Conservation (phyloP, 768 basidiomycete genomes). For the Hygrophorus pudorinus region DNA sequence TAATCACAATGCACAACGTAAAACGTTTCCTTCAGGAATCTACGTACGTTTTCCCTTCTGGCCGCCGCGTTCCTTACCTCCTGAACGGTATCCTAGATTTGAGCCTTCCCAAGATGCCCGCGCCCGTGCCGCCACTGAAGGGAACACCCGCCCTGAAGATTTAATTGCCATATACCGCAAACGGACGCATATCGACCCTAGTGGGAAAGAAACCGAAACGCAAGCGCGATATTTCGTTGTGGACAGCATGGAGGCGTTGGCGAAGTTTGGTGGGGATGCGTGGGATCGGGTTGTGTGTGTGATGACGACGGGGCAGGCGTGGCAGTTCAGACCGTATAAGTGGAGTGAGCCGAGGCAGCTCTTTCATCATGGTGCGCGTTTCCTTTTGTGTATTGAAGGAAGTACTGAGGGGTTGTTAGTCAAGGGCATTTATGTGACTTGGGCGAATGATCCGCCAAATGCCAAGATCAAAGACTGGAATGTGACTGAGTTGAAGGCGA, state of each 20-base stretch:
- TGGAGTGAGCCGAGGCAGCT: slow-evolving; percentile 90
- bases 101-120: slow-evolving; percentile 71
- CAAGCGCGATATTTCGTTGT: slow-evolving; percentile 75
- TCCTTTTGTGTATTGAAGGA: background rate
- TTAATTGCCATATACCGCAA: slow-evolving; percentile 82
- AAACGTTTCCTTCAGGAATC: slow-evolving; percentile 89
- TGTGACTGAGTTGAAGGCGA: slow-evolving; percentile 85
- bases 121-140: slow-evolving; percentile 55
- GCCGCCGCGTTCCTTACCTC: background rate
- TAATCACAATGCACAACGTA: slow-evolving; percentile 98
- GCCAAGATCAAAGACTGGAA: slow-evolving; percentile 93
- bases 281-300: slow-evolving; percentile 98
- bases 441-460: slow-evolving; percentile 88
- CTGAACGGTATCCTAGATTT: slow-evolving; percentile 32
- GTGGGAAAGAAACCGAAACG: slow-evolving; percentile 47
- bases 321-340: slow-evolving; percentile 97
- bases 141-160: slow-evolving; percentile 70
- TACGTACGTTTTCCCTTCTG: slow-evolving; percentile 33
- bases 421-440: slow-evolving; percentile 92
- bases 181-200: slow-evolving; percentile 58
- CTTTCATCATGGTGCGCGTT: slow-evolving; percentile 78
- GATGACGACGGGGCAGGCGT: slow-evolving; percentile 95
- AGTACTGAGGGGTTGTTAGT: slow-evolving; percentile 36
- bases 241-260: slow-evolving; percentile 85
- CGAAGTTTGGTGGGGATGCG: slow-evolving; percentile 85